Evolutionary conservation across 306 rosid species (phyloP).

Genomic region (Vigna angularis): DNA sequence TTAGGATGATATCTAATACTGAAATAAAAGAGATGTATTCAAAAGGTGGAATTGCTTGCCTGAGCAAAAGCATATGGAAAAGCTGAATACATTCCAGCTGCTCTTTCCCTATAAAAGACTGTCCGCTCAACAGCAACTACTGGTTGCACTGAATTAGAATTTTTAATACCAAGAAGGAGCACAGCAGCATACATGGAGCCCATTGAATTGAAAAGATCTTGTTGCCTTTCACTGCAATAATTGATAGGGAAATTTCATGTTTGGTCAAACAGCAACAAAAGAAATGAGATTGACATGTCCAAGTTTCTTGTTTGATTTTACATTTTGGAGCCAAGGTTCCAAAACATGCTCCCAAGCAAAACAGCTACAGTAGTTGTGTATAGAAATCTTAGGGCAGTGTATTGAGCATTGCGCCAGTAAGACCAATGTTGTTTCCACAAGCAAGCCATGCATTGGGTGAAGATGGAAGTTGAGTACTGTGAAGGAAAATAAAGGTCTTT

Average conservation of each 20-base stretch:
- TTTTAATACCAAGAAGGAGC: conserved; percentile 59
- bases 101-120: conserved; percentile 67
- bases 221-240: conserved; percentile 45
- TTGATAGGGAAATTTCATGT: conserved; percentile 16
- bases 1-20: background rate
- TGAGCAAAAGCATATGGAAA: conserved; percentile 68
- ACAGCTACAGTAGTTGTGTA: conserved; percentile 48
- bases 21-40: background rate
- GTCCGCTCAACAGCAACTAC: conserved; percentile 58
- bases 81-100: conserved; percentile 73
- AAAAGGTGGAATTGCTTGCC: conserved; percentile 45
- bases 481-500: conserved; percentile 78
- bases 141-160: conserved; percentile 55
- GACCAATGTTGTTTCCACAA: conserved; percentile 72
- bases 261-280: conserved; percentile 12
- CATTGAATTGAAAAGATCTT: conserved; percentile 63
- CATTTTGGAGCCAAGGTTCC: conserved; percentile 73
- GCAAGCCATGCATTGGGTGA: conserved; percentile 65
- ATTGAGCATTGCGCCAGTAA: conserved; percentile 66
- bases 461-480: conserved; percentile 63
- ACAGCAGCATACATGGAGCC: conserved; percentile 73
- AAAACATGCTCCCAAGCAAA: conserved; percentile 67
- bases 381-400: conserved; percentile 58
- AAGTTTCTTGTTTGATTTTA: conserved; percentile 40
- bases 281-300: conserved; percentile 20